These are phyloP conservation scores for Backusella tuberculispora DNA, from an alignment of 192 early-diverging fungal species.

Conservation along the genomic window DNA sequence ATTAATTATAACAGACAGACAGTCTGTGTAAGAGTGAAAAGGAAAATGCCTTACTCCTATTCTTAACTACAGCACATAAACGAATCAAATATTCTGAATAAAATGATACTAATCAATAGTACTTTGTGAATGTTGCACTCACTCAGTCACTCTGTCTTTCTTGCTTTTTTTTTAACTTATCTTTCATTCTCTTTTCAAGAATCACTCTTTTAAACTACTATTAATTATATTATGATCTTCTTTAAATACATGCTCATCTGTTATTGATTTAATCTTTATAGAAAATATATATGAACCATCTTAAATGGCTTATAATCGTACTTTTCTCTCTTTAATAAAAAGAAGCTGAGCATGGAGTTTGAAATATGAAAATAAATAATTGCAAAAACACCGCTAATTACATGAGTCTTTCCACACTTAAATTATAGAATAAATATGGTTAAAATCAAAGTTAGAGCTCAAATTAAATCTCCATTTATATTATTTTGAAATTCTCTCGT, in stretches of 20 bases:
- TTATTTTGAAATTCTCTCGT: too few species aligned
- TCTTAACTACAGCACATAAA: not conserved
- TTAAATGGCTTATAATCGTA: too few species aligned
- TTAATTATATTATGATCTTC: too few species aligned
- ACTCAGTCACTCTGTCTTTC: not conserved
- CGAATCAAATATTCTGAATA: conserved; percentile 14
- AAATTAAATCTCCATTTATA: too few species aligned
- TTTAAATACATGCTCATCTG: too few species aligned
- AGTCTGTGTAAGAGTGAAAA: conserved; percentile 12
- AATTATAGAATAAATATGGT: too few species aligned
- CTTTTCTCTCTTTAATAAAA: too few species aligned
- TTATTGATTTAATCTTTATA: too few species aligned
- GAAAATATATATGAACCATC: not conserved
- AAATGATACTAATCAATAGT: conserved; percentile 14
- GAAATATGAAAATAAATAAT: not conserved
- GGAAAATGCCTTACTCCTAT: not conserved
- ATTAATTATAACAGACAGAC: conserved; percentile 4
- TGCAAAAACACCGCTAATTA: conserved; percentile 13
- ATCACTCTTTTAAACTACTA: too few species aligned
- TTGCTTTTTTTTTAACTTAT: not conserved
- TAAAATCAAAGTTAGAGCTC: conserved; percentile 1
- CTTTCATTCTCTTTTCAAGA: not conserved
- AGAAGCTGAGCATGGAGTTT: conserved; percentile 1
- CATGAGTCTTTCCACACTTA: not conserved
- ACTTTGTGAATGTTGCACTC: conserved; percentile 10